Base-by-base conservation (phyloP, 202 grass and related monocot genomes). In the Bolboschoenoplectus hybrid region DNA sequence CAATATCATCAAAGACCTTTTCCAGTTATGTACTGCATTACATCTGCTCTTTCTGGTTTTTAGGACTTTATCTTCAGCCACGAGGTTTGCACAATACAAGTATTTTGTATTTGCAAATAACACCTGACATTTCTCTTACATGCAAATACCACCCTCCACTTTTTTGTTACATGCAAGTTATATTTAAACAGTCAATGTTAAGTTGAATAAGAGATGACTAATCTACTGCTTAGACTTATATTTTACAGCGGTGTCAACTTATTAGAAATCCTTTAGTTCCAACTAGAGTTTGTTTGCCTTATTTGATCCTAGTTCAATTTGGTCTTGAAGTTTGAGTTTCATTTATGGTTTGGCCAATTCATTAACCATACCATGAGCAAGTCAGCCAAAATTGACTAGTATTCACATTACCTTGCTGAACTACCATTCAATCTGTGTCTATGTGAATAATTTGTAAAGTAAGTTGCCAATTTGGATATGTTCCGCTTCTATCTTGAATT, bases 11-110 rank as follows among this genome's bases (percentile, higher is more conserved):
- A 55, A 40, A 56, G 74, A 38, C 20, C 11, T 55, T 38, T 56
- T 7, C 13, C 74, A 35, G 32, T 16, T 55, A 53, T 77, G 32
- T 77, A 17, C 6, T 17, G 8, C 47, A 26, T 7, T 56, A 36
- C 16, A 16, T 56, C 2, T 75, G 46, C 3, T 38, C 5, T 51
- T 80, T 67, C 62, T 63, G 41, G 12, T 82, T 14, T 82, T 45
- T 36, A 81, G 7, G 77, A 62, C 40, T 75, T 79, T 11, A 56
- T 81, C 45, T 71, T 65, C 9, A 82, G 16, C 35, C 14, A 50
- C 32, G n/a, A 73, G 7, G 8, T 68, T 63, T 68, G 3, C 12
- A 17, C 38, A 43, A 69, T 43, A 74, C 2, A 4, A 73, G 44
- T 49, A 7, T 49, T 47, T 20, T 50, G 43, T 69, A 69, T 46